Conservation (phyloP, 2,329 filamentous ascomycete genomes). For the Clarireedia homoeocarpa region DNA sequence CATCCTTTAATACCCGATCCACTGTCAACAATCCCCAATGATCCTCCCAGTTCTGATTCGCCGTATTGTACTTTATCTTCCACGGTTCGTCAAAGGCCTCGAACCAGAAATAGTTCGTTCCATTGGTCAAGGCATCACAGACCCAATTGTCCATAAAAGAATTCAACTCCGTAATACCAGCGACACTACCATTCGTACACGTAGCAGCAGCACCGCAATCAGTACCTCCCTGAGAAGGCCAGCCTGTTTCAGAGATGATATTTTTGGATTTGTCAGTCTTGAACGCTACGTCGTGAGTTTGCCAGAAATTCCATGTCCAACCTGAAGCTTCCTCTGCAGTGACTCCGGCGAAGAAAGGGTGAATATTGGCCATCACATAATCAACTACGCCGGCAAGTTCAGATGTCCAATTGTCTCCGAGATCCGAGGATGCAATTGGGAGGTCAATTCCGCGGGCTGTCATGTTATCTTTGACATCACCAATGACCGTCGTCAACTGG, state of each 20-base stretch:
- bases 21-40: conserved; percentile 92
- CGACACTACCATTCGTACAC: conserved; percentile 64
- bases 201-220: conserved; percentile 55
- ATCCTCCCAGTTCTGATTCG: conserved; percentile 76
- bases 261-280: conserved; percentile 57
- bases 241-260: conserved; percentile 85
- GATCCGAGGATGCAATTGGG: conserved; percentile 78
- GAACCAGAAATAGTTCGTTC: conserved; percentile 95
- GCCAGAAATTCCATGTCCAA: conserved; percentile 84
- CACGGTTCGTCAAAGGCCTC: conserved; percentile 95
- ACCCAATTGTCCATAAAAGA: conserved; percentile 81
- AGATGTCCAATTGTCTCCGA: conserved; percentile 79
- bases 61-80: conserved; percentile 69
- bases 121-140: conserved; percentile 69
- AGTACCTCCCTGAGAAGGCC: conserved; percentile 77
- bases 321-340: conserved; percentile 56
- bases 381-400: conserved; percentile 65
- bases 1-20: conserved; percentile 73
- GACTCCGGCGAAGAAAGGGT: conserved; percentile 88
- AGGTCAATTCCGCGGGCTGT: conserved; percentile 56
- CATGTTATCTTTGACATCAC: conserved; percentile 64
- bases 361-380: conserved; percentile 92
- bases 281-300: conserved; percentile 55
- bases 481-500: conserved; percentile 56
- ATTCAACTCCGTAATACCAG: conserved; percentile 74